Conservation (phyloP, 129 eudicot genomes). For the Silybum marianum region DNA sequence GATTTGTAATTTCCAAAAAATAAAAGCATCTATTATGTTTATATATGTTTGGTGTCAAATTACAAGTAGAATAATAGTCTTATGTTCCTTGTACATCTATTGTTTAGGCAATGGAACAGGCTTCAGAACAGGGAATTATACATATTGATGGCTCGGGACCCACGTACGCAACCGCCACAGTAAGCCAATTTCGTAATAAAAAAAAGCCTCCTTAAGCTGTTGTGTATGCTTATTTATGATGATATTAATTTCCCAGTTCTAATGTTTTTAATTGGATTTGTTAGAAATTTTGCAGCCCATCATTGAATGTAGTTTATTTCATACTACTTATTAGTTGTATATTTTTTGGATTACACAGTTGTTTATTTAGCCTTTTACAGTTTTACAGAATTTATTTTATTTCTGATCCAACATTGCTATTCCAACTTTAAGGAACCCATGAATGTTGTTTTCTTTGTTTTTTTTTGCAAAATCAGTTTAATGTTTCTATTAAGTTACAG, state of each 20-base stretch:
- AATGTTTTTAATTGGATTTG: no score
- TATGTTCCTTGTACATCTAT: constrained; percentile 7
- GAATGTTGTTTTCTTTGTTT: no score
- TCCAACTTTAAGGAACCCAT: no score
- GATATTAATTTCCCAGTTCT: background rate
- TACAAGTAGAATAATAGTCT: background rate
- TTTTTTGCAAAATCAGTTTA: no score
- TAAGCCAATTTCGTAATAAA: constrained; percentile 43
- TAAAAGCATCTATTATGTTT: background rate
- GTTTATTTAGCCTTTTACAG: no score
- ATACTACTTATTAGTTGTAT: no score
- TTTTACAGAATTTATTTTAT: no score
- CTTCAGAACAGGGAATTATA: constrained; percentile 79
- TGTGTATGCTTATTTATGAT: constrained; percentile 1
- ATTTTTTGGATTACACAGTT: no score
- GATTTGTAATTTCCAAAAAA: background rate
- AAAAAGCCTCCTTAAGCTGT: constrained; percentile 12
- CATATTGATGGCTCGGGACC: constrained; percentile 95
- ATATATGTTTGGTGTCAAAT: background rate
- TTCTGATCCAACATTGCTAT: no score
- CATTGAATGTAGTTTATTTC: no score
- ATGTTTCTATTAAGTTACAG: no score
- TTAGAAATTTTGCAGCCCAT: no score
- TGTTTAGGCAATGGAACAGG: constrained; percentile 82
- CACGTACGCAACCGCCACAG: constrained; percentile 91